Evolutionary conservation across 768 basidiomycete species (phyloP), one percentile per base, ranked within the genome.

Genomic region (Lactarius vividus): DNA sequence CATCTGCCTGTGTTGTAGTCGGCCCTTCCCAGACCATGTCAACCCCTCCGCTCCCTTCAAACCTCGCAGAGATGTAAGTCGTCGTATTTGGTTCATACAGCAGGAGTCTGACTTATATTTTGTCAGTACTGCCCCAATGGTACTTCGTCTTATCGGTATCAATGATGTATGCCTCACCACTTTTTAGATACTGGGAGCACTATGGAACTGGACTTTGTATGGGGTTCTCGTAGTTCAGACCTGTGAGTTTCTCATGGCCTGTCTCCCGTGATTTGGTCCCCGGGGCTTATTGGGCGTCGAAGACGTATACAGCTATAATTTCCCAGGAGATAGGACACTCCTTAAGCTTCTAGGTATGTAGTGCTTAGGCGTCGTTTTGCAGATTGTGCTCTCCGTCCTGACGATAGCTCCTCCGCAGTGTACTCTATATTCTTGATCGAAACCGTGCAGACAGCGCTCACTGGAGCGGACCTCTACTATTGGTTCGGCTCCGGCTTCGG

Each of bases 401-500:
- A 33, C 31, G 39, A 42, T 26, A 9, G 23, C 44, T 20, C 29
- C n/a, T 62, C 18, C 20, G 10, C 37, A 76, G 75, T 76, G 1
- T 73, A 73, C 56, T 15, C 54, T 57, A 46, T 75, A 23, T 73
- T 74, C 49, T 23, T 71, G 3, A 11, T 71, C 6, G 74, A 74
- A 64, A 68, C 71, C 0, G n/a, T 71, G 8, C 76, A 76, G 62
- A 69, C 71, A 3, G 60, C 61, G 7, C 68, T 77, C 28, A 70
- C 58, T 52, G 72, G 71, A 11, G 72, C 63, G 2, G 76, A 77
- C 63, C 63, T 69, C 29, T 73, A 72, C 63, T 71, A 73, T 62
- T 74, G 73, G 72, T 75, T 72, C 62, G 73, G 55, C n/a, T 52
- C 72, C 3, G 73, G 74, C 28, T 76, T 74, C 37, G 76, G 76